phyloP scores from a whole-genome alignment of 148 eudicot species.

The Chenopodium suecicum region DNA sequence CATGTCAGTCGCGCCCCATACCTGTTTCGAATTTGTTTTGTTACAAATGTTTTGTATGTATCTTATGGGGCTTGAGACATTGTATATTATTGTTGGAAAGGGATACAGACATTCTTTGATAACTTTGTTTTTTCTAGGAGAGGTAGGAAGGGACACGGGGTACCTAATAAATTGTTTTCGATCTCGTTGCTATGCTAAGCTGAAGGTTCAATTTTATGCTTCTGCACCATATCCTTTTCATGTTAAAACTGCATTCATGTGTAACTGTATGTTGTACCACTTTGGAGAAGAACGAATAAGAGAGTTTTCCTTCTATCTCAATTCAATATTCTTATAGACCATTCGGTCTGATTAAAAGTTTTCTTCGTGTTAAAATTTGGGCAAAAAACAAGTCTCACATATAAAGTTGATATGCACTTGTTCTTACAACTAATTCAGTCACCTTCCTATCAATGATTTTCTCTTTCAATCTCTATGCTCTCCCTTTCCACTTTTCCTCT shows the following conservation, averaged over 20 bases:
- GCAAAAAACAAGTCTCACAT: background rate
- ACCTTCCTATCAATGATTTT: background rate
- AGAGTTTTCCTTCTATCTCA: background rate
- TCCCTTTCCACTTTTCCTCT: background rate
- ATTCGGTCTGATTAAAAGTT: too few species aligned
- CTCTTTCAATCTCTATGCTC: background rate
- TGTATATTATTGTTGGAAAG: background rate
- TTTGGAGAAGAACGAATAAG: background rate
- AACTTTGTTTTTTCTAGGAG: background rate
- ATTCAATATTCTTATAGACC: background rate
- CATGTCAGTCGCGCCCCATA: background rate
- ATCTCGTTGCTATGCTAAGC: background rate
- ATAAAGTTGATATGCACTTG: background rate
- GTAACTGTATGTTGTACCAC: background rate
- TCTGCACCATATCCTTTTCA: background rate
- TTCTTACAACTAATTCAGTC: background rate
- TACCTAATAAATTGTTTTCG: background rate
- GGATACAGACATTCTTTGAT: background rate
- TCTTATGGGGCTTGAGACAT: background rate
- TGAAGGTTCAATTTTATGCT: background rate
- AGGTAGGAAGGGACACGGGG: background rate
- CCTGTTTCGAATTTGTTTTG: background rate
- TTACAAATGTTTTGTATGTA: background rate
- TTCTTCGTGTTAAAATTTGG: background rate
- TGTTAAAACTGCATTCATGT: background rate